Evolutionary conservation across 495 filamentous ascomycete genomes (phyloP).

Genomic region (Elasticomyces elasticus): DNA sequence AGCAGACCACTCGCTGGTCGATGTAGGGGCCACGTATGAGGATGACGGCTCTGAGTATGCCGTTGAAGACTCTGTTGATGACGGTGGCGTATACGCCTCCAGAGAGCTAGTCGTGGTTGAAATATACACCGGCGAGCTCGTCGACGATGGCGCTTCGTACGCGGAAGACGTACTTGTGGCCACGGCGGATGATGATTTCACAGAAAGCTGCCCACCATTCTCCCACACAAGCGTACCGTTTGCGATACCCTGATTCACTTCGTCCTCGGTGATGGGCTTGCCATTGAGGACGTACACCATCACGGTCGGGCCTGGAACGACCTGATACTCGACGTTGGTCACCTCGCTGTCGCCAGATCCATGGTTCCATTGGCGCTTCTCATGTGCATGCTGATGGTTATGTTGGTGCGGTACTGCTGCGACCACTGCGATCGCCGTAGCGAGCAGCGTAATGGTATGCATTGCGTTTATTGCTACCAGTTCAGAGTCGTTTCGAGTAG

Average conservation of each 20-base stretch:
- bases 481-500: neutral
- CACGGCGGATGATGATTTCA: conserved; percentile 5
- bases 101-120: neutral
- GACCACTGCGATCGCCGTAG: conserved; percentile 25
- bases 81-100: neutral
- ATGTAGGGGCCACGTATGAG: neutral
- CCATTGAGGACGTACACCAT: conserved; percentile 30
- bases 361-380: conserved; percentile 18
- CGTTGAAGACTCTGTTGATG: neutral
- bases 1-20: neutral
- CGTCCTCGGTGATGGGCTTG: conserved; percentile 28
- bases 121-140: neutral
- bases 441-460: conserved; percentile 16
- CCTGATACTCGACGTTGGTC: conserved; percentile 12
- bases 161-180: neutral
- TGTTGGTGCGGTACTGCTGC: conserved; percentile 27
- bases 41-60: neutral
- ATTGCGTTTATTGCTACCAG: conserved; percentile 24
- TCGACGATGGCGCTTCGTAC: conserved; percentile 1
- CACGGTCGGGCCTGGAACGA: conserved; percentile 27
- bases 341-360: neutral
- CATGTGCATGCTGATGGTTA: conserved; percentile 27
- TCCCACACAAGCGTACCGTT: conserved; percentile 32
- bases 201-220: conserved; percentile 11
- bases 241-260: conserved; percentile 28